Evolutionary conservation across 148 eudicot species (phyloP).

Genomic region (Amaranthus cruentus): DNA sequence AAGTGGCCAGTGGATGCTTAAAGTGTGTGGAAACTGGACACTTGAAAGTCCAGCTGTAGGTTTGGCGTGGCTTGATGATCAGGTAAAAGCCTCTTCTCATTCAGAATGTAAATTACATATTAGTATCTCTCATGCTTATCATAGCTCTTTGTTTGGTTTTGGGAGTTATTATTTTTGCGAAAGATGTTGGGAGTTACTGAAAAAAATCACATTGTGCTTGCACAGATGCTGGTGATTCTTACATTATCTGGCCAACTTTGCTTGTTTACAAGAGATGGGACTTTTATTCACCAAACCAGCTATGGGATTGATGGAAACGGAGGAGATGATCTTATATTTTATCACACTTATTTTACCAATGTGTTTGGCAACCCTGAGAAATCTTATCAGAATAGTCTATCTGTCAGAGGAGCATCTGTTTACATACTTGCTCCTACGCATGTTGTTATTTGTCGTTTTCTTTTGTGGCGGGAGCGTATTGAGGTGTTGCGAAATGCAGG

Average conservation of each 20-base stretch:
- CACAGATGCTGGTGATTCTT: conserved; percentile 84
- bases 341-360: conserved; percentile 74
- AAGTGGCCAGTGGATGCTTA: conserved; percentile 59
- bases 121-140: background rate
- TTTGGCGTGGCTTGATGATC: conserved; percentile 86
- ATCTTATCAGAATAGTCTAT: conserved; percentile 81
- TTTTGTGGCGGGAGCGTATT: conserved; percentile 87
- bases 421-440: conserved; percentile 75
- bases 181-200: background rate
- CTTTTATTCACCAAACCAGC: conserved; percentile 81
- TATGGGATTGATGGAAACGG: conserved; percentile 53
- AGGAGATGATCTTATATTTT: conserved; percentile 71
- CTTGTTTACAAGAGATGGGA: conserved; percentile 83
- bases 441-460: conserved; percentile 77
- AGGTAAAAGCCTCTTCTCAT: conserved; percentile 38
- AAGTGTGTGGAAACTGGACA: conserved; percentile 62
- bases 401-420: conserved; percentile 77
- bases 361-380: conserved; percentile 83
- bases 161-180: background rate
- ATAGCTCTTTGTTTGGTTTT: background rate
- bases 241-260: conserved; percentile 71
- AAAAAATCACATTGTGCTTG: conserved; percentile 8
- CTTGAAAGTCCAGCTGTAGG: conserved; percentile 84
- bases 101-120: background rate
- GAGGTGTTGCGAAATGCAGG: conserved; percentile 85